Percentiles rank a stretch among this genome's conserved stretches.
Conservation (phyloP, 371 early-diverging fungal species). For the Rhizopus arrhizus region DNA sequence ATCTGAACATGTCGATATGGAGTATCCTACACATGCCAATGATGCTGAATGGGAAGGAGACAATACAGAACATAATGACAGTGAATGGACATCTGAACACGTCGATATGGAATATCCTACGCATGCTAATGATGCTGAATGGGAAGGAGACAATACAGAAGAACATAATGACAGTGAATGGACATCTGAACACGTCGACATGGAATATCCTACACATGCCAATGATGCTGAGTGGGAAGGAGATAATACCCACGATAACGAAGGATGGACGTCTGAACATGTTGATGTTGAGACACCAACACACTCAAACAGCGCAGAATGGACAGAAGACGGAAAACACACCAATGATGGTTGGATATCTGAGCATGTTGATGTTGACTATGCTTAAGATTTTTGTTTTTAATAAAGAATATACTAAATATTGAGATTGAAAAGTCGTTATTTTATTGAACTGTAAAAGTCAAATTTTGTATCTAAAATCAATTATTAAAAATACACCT, state of each 20-base stretch:
- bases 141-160: constrained; percentile 5
- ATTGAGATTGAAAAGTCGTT: too few species aligned
- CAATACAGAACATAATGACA: constrained; percentile 1
- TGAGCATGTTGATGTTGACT: constrained; percentile 15
- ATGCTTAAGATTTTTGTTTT: background rate
- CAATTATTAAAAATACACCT: too few species aligned
- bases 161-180: too few species aligned
- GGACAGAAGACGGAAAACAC: constrained; percentile 13
- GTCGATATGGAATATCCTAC: background rate
- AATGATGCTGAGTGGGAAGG: constrained; percentile 34
- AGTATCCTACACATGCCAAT: background rate
- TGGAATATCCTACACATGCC: constrained; percentile 3
- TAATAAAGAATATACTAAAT: too few species aligned
- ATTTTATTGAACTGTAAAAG: too few species aligned
- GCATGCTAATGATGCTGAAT: constrained; percentile 7
- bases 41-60: constrained; percentile 7
- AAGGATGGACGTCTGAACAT: constrained; percentile 32
- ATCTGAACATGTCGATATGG: constrained; percentile 21
- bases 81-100: constrained; percentile 22
- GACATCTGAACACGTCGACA: background rate
- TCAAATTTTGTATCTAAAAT: too few species aligned
- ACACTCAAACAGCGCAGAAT: constrained; percentile 5
- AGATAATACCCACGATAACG: constrained; percentile 16
- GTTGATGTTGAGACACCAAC: constrained; percentile 2
- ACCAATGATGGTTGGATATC: background rate